Evolutionary conservation across 768 basidiomycete species (phyloP), one percentile per base, ranked within the genome.

Genomic region (Tephrocybe sp.): DNA sequence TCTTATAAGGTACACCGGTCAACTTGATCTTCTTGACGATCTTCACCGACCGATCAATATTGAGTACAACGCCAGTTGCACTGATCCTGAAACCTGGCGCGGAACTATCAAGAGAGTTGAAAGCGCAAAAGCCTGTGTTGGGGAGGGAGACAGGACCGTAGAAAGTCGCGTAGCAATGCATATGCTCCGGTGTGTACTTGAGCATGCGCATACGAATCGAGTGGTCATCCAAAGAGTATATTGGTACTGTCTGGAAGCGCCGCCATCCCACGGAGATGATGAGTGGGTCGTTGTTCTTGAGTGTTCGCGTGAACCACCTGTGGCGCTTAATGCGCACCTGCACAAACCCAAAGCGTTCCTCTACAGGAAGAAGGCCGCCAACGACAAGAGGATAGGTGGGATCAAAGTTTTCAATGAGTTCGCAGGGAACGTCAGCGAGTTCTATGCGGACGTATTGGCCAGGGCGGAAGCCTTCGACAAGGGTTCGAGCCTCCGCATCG

Each of bases 111-210:
- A 99, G 69, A 0, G 87, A 83, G 67, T 94, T 97, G 79, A 99
- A 98, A 2, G 95, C 88, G 66, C 97, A 98, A 70, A 99, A 94
- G 25, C 94, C 94, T 0, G 92, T 97, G 68, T 97, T 97, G 18
- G 94, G 95, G 0, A 91, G 72, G 2, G 92, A 74, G 18, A 92
- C 84, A 6, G 97, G 95, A 0, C 93, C 95, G 62, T 94, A 99
- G 68, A 98, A 97, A 2, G 94, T 97, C 2, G 94, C 95, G 62
- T 87, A 95, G 62, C 97, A 99, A 64, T 99, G 97, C 97, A 95
- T 97, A 62, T 99, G 97, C 69, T 99, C 97, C 0, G 97, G 97
- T 0, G 97, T 97, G 65, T 99, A 99, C 71, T 99, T 99, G 71
- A 99, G 88, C 87, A 98, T 90, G 29, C 97, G 91, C 86, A 97